Evolutionary conservation across 2,329 filamentous ascomycete species (phyloP).

Genomic region (Zymoseptoria passerinii): DNA sequence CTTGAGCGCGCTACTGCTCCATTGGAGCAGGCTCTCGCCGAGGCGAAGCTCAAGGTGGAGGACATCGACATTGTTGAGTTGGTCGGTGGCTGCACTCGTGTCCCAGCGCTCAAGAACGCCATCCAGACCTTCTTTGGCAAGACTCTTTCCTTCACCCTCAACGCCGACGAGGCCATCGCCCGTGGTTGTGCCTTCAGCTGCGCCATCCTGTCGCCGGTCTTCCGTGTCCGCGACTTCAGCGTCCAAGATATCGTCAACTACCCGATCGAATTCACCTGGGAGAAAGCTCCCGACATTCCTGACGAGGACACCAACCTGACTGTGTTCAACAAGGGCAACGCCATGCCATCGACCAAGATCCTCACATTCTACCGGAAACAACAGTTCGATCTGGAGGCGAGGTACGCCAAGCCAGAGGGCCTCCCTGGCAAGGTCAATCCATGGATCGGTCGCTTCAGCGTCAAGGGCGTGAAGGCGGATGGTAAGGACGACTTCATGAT

Average conservation of each 20-base stretch:
- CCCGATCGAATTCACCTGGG: constrained; percentile 97
- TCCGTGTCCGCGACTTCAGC: constrained; percentile 96
- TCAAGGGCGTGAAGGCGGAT: constrained; percentile 94
- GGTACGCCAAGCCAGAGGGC: constrained; percentile 77
- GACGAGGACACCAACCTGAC: constrained; percentile 96
- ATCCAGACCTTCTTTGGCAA: constrained; percentile 91
- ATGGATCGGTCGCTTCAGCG: constrained; percentile 95
- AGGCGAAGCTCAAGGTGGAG: constrained; percentile 81
- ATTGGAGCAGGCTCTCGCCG: constrained; percentile 84
- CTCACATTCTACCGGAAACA: constrained; percentile 99
- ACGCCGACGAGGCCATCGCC: constrained; percentile 95
- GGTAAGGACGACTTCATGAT: constrained; percentile 98
- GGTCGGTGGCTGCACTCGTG: constrained; percentile 88
- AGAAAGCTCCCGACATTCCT: constrained; percentile 95
- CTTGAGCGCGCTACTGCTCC: constrained; percentile 64
- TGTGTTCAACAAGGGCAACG: constrained; percentile 94
- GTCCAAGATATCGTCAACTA: constrained; percentile 97
- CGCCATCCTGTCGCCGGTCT: constrained; percentile 91
- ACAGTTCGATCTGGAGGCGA: constrained; percentile 89
- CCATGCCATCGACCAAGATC: constrained; percentile 97
- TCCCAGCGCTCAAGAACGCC: constrained; percentile 82
- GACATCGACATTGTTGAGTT: constrained; percentile 93
- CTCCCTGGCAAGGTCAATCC: constrained; percentile 85
- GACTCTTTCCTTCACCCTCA: constrained; percentile 86
- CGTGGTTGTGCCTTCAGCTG: constrained; percentile 96